Conservation (phyloP, 129 eudicot genomes). For the Lactuca sativa region DNA sequence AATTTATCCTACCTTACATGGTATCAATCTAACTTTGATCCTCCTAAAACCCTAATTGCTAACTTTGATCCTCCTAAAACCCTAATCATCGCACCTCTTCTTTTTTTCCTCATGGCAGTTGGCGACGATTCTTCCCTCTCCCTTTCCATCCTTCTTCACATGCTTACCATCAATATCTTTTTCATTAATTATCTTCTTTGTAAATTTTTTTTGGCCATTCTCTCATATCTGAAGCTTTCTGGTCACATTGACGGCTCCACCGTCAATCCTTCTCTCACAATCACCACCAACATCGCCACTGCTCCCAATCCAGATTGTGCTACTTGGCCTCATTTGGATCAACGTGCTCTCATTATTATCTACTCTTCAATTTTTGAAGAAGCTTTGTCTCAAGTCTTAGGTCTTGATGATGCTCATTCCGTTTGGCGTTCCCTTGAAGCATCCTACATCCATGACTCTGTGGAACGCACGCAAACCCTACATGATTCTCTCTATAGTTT, state of each 20-base stretch:
- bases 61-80: too few relatives aligned
- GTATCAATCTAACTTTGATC: too few relatives aligned
- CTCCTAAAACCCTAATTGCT: too few relatives aligned
- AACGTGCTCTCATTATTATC: neutral
- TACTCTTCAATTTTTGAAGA: neutral
- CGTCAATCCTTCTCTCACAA: too few relatives aligned
- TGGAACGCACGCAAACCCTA: too few relatives aligned
- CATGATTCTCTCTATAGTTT: too few relatives aligned
- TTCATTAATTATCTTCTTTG: too few relatives aligned
- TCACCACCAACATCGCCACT: too few relatives aligned
- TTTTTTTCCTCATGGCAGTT: neutral
- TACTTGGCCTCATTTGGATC: neutral
- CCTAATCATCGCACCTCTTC: too few relatives aligned
- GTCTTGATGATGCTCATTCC: neutral
- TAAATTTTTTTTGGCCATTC: neutral
- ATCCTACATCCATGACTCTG: too few relatives aligned
- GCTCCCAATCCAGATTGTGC: neutral
- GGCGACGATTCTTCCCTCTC: slow-evolving; percentile 1
- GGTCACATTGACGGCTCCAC: neutral
- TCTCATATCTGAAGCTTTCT: neutral
- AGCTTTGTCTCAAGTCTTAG: neutral
- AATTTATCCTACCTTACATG: too few relatives aligned
- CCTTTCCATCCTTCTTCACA: neutral
- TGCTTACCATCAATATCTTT: too few relatives aligned
- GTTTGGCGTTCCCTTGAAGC: neutral